These are phyloP conservation scores for Thalassiosira mediterranea DNA, from an alignment of 352 stramenopile species.

Conservation along the genomic window DNA sequence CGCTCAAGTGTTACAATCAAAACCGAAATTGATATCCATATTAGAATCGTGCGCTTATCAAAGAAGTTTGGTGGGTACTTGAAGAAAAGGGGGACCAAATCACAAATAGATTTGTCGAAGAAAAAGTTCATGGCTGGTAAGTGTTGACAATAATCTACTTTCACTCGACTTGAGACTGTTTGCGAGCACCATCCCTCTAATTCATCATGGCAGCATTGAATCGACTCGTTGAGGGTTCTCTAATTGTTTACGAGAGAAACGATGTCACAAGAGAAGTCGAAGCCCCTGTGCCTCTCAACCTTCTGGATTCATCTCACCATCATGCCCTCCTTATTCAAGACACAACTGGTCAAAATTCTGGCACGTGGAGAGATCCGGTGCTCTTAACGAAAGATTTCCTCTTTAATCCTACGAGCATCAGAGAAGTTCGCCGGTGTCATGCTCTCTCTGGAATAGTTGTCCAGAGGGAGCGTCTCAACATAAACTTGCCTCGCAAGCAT, in stretches of 20 bases:
- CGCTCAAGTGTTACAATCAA: slow-evolving; percentile 30
- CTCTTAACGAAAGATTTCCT: slow-evolving; percentile 58
- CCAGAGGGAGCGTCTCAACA: slow-evolving; percentile 36
- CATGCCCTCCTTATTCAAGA: slow-evolving; percentile 52
- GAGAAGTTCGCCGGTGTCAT: slow-evolving; percentile 8
- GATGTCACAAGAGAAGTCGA: slow-evolving; percentile 1
- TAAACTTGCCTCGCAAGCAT: not conserved
- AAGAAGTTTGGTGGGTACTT: slow-evolving; percentile 17
- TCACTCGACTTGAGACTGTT: too few species aligned
- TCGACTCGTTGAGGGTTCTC: slow-evolving; percentile 24
- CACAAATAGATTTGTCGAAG: slow-evolving; percentile 33
- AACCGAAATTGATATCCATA: slow-evolving; percentile 40
- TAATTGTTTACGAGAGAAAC: slow-evolving; percentile 50
- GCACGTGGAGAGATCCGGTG: slow-evolving; percentile 51
- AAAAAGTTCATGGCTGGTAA: slow-evolving; percentile 41
- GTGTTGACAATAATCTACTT: too few species aligned
- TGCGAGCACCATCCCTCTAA: too few species aligned
- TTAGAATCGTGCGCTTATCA: slow-evolving; percentile 45
- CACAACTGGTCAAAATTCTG: slow-evolving; percentile 6
- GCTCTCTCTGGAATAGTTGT: slow-evolving; percentile 43
- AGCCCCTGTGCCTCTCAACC: slow-evolving; percentile 27
- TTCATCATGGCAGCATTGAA: too few species aligned
- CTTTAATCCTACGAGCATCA: slow-evolving; percentile 28
- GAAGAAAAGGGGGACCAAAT: slow-evolving; percentile 17
- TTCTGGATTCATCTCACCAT: slow-evolving; percentile 35